A percentile compares a stretch with the other conserved stretches of the same genome.
Evolutionary conservation across 2,329 filamentous ascomycete species (phyloP).

Genomic region (Apiospora hydei): DNA sequence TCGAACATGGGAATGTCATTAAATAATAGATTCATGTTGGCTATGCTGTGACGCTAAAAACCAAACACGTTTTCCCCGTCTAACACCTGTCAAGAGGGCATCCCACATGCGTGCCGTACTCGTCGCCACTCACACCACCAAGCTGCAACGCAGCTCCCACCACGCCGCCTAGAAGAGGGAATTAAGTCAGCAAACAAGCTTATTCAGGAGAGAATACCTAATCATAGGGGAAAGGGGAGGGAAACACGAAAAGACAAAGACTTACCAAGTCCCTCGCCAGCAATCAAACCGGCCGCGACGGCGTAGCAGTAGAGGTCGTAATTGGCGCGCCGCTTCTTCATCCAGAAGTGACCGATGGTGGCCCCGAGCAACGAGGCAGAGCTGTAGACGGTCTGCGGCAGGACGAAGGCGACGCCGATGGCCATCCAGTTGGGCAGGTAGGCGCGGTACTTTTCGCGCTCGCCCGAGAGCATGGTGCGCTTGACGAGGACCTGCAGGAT

Average conservation of each 20-base stretch:
- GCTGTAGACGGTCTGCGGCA: slow-evolving; percentile 63
- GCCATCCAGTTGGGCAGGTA: slow-evolving; percentile 70
- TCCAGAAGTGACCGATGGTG: slow-evolving; percentile 60
- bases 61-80: background rate
- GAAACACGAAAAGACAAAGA: background rate
- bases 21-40: background rate
- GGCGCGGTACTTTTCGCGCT: slow-evolving; percentile 58
- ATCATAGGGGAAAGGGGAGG: background rate
- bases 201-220: background rate
- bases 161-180: slow-evolving; percentile 61
- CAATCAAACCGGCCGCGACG: slow-evolving; percentile 66
- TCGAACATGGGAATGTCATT: background rate
- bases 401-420: slow-evolving; percentile 63
- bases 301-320: slow-evolving; percentile 68
- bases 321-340: slow-evolving; percentile 55
- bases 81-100: slow-evolving; percentile 18
- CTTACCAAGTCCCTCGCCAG: slow-evolving; percentile 60
- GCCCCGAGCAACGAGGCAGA: slow-evolving; percentile 66
- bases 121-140: slow-evolving; percentile 11
- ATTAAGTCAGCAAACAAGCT: background rate
- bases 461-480: slow-evolving; percentile 58
- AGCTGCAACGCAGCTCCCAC: slow-evolving; percentile 46
- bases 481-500: slow-evolving; percentile 55
- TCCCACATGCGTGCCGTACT: background rate
- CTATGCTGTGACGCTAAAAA: background rate